phyloP scores from a whole-genome alignment of 2,329 filamentous ascomycete genomes.

The Helicocarpus griseus region DNA sequence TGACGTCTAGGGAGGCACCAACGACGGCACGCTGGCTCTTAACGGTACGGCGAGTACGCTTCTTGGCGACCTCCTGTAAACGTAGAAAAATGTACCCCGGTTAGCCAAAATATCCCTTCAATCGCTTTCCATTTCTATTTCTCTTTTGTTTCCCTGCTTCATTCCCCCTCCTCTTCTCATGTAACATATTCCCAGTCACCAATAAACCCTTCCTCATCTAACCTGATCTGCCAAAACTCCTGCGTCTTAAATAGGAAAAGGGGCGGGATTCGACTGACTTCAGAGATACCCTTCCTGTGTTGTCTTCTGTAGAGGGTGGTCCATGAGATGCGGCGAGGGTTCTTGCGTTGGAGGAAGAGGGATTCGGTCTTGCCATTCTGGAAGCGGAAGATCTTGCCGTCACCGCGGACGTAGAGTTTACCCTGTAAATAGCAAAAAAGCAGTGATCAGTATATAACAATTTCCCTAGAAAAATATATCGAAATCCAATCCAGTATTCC shows the following conservation, averaged over 20 bases:
- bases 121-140: background rate
- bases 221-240: background rate
- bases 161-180: background rate
- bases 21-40: conserved; percentile 99
- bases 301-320: conserved; percentile 96
- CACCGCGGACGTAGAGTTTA: conserved; percentile 98
- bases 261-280: conserved; percentile 58
- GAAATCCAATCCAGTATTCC: background rate
- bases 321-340: conserved; percentile 98
- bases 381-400: conserved; percentile 99
- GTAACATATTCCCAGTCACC: background rate
- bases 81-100: conserved; percentile 11
- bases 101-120: conserved; percentile 3
- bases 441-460: background rate
- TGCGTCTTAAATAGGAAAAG: background rate
- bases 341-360: conserved; percentile 99
- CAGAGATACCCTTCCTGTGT: conserved; percentile 99
- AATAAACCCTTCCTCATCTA: background rate
- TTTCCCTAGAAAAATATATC: background rate
- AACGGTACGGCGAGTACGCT: conserved; percentile 94
- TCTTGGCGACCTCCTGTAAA: conserved; percentile 96
- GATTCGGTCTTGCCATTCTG: conserved; percentile 99
- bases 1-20: conserved; percentile 97
- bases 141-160: background rate
- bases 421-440: conserved; percentile 52